Evolutionary conservation across 192 early-diverging fungal genomes (phyloP).

Genomic region (Rhizophlyctis rosea): DNA sequence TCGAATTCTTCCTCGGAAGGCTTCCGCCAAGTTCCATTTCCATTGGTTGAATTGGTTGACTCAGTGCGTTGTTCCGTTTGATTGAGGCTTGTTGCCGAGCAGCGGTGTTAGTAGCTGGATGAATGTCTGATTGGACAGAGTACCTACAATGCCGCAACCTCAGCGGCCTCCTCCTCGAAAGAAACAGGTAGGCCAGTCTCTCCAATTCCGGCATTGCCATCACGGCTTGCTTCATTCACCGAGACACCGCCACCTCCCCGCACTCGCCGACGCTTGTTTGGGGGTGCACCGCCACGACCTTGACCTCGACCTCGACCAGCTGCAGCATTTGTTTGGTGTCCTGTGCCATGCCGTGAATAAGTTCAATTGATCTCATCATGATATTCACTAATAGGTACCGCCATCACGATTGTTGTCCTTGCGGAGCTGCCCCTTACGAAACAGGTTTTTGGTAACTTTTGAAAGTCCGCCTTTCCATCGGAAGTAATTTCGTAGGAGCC

Average conservation of each 20-base stretch:
- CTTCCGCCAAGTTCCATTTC: not conserved
- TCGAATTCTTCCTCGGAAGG: slow-evolving; percentile 5
- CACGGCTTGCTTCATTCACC: slow-evolving; percentile 25
- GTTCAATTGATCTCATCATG: too few species aligned
- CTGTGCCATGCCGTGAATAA: not conserved
- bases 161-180: slow-evolving; percentile 30
- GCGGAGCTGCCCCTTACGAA: not conserved
- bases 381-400: too few species aligned
- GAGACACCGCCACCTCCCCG: slow-evolving; percentile 17
- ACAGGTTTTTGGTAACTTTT: slow-evolving; percentile 27
- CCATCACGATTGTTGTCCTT: too few species aligned
- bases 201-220: slow-evolving; percentile 20
- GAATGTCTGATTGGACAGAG: too few species aligned
- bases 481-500: slow-evolving; percentile 68
- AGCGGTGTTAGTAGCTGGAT: too few species aligned
- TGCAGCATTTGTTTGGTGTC: not conserved
- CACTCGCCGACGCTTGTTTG: slow-evolving; percentile 41
- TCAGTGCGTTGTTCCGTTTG: too few species aligned
- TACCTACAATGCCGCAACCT: slow-evolving; percentile 31
- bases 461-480: slow-evolving; percentile 59
- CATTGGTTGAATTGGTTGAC: too few species aligned
- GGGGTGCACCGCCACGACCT: slow-evolving; percentile 21
- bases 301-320: slow-evolving; percentile 9
- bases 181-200: slow-evolving; percentile 12
- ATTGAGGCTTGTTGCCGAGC: too few species aligned